Evolutionary conservation across 2,329 filamentous ascomycete species (phyloP), one percentile per base, ranked within the genome.

Genomic region (Pseudocercospora fuligena): DNA sequence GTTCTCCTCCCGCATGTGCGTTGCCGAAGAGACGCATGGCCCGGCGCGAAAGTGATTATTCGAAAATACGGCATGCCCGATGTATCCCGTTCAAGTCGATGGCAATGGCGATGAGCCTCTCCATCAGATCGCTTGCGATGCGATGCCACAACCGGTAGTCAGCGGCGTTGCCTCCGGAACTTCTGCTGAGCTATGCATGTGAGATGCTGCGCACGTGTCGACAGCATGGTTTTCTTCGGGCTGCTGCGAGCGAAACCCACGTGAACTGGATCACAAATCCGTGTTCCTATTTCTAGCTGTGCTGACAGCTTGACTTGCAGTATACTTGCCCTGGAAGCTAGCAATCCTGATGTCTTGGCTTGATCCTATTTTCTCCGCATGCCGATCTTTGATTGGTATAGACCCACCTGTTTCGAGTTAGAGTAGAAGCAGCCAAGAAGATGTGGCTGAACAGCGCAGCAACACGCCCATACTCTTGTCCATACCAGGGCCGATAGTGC

Each of bases 301-400:
- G 51, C 51, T 56, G 51, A 56, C 51, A 56, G 12, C 23, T 56
- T 51, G 25, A 56, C 51, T 29, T 56, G 51, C 51, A 7, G 7
- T 23, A 23, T 5, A 25, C 47, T 25, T 27, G 47, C 51, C 25
- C n/a, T 16, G 25, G 51, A n/a, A 33, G 51, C 51, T 56, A 56
- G 27, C 23, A n/a, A 56, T 56, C 51, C 51, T 31, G 1, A 56
- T 7, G 7, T 7, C 51, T 56, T 56, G 51, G 51, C 51, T 56
- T 56, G 51, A 56, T 33, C 51, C 51, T 56, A 31, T 14, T 29
- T 56, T 56, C 27, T 56, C 27, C 23, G 25, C 25, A 54, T n/a
- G 25, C 25, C 51, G 51, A 54, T 29, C 51, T 36, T 36, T 31
- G 51, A 56, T 56, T 56, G 51, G 51, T 33, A 56, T 56, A 56